Evolutionary conservation across 805 yeast genomes (phyloP).

Genomic region (Ogataea wickerhamii): DNA sequence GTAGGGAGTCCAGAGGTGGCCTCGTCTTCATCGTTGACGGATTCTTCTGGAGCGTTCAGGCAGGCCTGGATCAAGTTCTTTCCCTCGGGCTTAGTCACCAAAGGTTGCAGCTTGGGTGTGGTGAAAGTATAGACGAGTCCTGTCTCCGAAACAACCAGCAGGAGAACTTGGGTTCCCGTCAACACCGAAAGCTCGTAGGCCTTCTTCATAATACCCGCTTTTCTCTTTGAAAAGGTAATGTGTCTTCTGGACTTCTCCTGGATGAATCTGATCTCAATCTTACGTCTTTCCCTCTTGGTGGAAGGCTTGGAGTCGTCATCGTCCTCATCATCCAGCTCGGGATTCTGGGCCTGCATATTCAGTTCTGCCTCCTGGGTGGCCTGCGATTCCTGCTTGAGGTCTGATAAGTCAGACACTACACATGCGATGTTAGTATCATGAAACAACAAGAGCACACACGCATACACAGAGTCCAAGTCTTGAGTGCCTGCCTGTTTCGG

Average conservation of each 20-base stretch:
- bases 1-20: constrained; percentile 7
- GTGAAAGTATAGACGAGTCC: constrained; percentile 97
- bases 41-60: constrained; percentile 92
- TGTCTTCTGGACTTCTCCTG: constrained; percentile 98
- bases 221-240: constrained; percentile 95
- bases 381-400: constrained; percentile 22
- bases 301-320: constrained; percentile 48
- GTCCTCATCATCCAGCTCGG: constrained; percentile 47
- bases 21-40: constrained; percentile 56
- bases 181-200: constrained; percentile 97
- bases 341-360: constrained; percentile 24
- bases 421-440: constrained; percentile 11
- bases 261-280: constrained; percentile 94
- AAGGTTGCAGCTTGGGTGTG: constrained; percentile 97
- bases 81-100: constrained; percentile 96
- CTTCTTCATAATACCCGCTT: constrained; percentile 98
- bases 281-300: constrained; percentile 62
- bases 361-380: constrained; percentile 20
- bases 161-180: constrained; percentile 94
- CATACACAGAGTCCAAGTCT: too few relatives aligned
- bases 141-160: constrained; percentile 96
- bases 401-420: constrained; percentile 26
- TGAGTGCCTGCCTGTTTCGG: constrained; percentile 12
- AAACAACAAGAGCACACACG: too few relatives aligned
- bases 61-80: constrained; percentile 96